Base-by-base conservation (phyloP, 164 flowering plant genomes). In the Annona cherimola region DNA sequence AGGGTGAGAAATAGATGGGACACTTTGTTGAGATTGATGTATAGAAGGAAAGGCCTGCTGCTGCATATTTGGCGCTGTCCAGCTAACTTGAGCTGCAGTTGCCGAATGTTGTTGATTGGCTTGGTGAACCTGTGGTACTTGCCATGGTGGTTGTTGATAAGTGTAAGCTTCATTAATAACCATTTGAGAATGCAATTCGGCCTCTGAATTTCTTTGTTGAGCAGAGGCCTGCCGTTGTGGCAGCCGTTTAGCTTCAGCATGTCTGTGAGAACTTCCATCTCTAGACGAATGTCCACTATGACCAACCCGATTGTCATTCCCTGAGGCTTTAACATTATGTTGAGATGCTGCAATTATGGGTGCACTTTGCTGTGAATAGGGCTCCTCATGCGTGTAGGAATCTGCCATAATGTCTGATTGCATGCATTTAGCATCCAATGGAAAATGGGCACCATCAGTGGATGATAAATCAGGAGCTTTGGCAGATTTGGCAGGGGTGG, bases 31-130 rank as follows among this genome's bases (percentile, higher is more conserved):
- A 63, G 81, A 8, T 66, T 81, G 86, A 9, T 77, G 71, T 62
- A 74, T 72, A 70, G 83, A 74, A 20, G 70, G 71, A 73, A 71
- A 39, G 72, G 46, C 77, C 71, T 75, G 88, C 19, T 78, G 83
- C 73, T 79, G 86, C 76, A 75, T 39, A 76, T 72, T 82, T 67
- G 76, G 84, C 42, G 68, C 46, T 11, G 86, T 79, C 88, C 81
- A 80, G 71, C 79, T 70, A 45, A 73, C 80, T 66, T 76, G 73
- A 66, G 68, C 71, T 71, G 77, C 66, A 69, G 75, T 66, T n/a
- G 66, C 72, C 67, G 78, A 77, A 78, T 72, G 68, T 43, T 67
- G 79, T 69, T 61, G 79, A 61, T 71, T 73, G 43, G 75, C 67
- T 66, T 80, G 80, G 66, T 75, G 81, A 63, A 63, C 68, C 55